phyloP scores from a whole-genome alignment of 2,329 filamentous ascomycete species.

The Phialophora chinensis region DNA sequence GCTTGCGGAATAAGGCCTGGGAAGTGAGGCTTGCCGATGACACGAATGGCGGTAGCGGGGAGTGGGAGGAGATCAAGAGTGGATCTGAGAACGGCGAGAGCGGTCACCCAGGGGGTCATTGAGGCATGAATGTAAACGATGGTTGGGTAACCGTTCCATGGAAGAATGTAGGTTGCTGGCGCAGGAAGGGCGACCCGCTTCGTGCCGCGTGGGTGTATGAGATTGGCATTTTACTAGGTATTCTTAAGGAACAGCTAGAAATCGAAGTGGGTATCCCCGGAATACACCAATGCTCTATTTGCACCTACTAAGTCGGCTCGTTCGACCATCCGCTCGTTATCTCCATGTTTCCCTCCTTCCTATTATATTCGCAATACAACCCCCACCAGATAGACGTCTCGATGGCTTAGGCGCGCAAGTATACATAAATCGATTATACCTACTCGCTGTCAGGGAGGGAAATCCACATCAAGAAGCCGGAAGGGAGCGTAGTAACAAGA shows the following conservation, averaged over 20 bases:
- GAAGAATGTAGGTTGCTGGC: background rate
- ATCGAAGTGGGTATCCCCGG: background rate
- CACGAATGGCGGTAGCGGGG: background rate
- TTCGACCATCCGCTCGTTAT: background rate
- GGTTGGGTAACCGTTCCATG: background rate
- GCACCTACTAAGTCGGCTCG: too few relatives aligned
- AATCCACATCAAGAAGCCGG: background rate
- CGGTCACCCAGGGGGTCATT: background rate
- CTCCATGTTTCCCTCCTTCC: background rate
- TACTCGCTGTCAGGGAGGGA: background rate
- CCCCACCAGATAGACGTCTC: background rate
- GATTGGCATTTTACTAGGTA: background rate
- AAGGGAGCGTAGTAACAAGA: background rate
- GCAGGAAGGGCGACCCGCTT: background rate
- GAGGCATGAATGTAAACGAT: background rate
- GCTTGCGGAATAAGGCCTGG: background rate
- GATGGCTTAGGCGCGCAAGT: background rate
- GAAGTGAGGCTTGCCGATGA: background rate
- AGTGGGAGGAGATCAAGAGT: background rate
- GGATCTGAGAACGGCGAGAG: background rate
- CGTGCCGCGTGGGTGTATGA: background rate
- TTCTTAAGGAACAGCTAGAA: background rate
- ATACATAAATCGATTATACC: background rate
- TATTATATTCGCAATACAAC: background rate
- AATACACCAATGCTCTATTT: background rate